Base-by-base conservation (phyloP, 176 grass and related monocot genomes). In the Rhynchospora pubera region DNA sequence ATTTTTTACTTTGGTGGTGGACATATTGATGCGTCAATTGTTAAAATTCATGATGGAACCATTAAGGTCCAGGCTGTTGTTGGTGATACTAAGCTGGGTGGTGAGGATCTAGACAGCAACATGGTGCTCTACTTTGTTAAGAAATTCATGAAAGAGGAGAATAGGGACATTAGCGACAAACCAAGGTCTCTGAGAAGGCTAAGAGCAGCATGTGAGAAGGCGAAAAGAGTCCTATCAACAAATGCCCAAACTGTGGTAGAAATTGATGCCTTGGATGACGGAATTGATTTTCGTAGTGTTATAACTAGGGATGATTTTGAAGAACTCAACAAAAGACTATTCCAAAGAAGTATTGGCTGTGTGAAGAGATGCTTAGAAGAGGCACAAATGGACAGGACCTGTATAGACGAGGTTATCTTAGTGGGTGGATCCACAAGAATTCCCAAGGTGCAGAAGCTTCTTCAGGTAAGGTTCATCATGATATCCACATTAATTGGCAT, bases 121-220 rank as follows among this genome's bases (percentile, higher is more conserved):
- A 30, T 78, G 74, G 74, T 78, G 12, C 3, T 2, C 30, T 23
- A 78, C 28, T 30, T 78, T 57, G 74, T 58, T 57, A 10, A 57
- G 15, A 24, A 78, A 16, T 78, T 78, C 74, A 32, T 78, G 51
- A 32, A 78, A 12, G 53, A 56, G 23, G 57, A 55, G 53, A 78
- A 78, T 2, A 78, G 21, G 74, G 53, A 56, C 51, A 32, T 78
- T 12, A 15, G 47, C 46, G 30, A 78, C 3, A 78, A 78, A 55
- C 74, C 74, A 57, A 78, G 74, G 74, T 78, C 74, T 26, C 18
- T 78, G 22, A 78, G 74, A 78, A 77, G 72, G 45, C 72, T 77
- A 51, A 52, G 72, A 22, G 72, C 72, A 51, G 44, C 72, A 9
- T 77, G 74, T 57, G 74, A 78, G 23, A 78, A 78, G 23, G 50